Evolutionary conservation across 768 basidiomycete species (phyloP), one percentile per base, ranked within the genome.

Genomic region (Boletellus ananas): DNA sequence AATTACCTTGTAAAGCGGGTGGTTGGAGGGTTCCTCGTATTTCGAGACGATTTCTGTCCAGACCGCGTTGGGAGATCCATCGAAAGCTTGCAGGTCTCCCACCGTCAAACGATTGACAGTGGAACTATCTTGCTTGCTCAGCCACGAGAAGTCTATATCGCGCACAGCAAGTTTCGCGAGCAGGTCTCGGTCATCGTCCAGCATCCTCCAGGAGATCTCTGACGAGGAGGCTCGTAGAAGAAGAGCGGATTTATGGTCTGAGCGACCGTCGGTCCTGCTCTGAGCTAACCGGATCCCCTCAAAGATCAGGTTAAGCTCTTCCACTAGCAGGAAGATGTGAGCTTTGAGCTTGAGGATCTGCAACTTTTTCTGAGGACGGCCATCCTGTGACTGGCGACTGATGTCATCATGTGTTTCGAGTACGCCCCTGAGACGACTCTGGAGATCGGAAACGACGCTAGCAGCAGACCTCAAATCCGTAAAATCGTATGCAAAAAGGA

Each of bases 161-260:
- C 83, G 79, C 39, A 94, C 79, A n/a, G 86, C 86, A 38, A 96
- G 76, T 70, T 96, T 95, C 34, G 90, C 84, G 2, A 95, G 75
- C 38, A 94, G 74, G 37, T 85, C 81, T 42, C 78, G 73, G 35
- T 79, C 71, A 39, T 85, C 79, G 60, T 86, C 87, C 14, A 95
- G 70, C 90, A 97, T 94, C 51, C 78, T 79, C 93, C 94, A 98
- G 1, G 89, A 91, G 40, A 98, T 85, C 65, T 93, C 88, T 6
- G 83, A 80, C 0, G 91, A 91, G 6, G 83, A 84, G 1, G 91
- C 86, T 52, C 89, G 85, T 27, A 95, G 70, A 45, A 90, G 77
- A 40, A 93, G 74, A 2, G 91, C 89, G 1, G 88, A 87, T 60
- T 89, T 90, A 55, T 85, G 81, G 55, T 87, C 85, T 5, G 80